Evolutionary conservation across 106 monocot genomes (phyloP).

Genomic region (Ottelia alismoides): DNA sequence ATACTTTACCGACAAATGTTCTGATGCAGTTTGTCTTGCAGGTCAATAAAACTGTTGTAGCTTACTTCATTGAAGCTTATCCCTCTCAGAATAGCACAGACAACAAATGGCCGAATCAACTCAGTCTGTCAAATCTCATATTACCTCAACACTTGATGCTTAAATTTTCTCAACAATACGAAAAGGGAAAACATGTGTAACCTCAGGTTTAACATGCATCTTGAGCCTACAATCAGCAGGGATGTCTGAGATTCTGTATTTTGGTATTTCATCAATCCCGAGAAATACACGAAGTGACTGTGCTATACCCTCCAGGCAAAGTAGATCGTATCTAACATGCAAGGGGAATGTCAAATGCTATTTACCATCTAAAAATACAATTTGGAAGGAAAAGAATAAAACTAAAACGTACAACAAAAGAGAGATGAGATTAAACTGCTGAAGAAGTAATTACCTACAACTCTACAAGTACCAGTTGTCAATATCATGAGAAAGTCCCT

Average conservation of each 20-base stretch:
- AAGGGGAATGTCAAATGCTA: too few species aligned
- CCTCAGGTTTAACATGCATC: constrained; percentile 81
- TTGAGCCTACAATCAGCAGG: constrained; percentile 36
- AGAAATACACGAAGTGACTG: constrained; percentile 77
- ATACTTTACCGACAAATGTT: constrained; percentile 72
- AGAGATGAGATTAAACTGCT: too few species aligned
- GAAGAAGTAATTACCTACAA: too few species aligned
- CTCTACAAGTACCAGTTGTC: too few species aligned
- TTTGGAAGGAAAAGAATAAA: too few species aligned
- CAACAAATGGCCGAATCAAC: constrained; percentile 70
- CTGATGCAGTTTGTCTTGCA: constrained; percentile 96
- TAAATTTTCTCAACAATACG: too few species aligned
- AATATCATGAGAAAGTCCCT: too few species aligned
- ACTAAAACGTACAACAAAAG: too few species aligned
- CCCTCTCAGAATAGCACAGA: constrained; percentile 86
- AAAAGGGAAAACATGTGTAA: constrained; percentile 9
- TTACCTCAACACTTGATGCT: too few species aligned
- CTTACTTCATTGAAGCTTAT: constrained; percentile 65
- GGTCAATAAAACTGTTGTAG: constrained; percentile 93
- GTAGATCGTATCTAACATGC: constrained; percentile 90
- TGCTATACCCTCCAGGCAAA: constrained; percentile 89
- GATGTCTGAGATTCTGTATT: constrained; percentile 36
- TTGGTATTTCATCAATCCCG: constrained; percentile 47
- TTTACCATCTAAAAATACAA: too few species aligned
- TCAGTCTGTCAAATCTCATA: constrained; percentile 63